phyloP scores from a whole-genome alignment of 805 yeast species.

The Teunomyces panamensis region DNA sequence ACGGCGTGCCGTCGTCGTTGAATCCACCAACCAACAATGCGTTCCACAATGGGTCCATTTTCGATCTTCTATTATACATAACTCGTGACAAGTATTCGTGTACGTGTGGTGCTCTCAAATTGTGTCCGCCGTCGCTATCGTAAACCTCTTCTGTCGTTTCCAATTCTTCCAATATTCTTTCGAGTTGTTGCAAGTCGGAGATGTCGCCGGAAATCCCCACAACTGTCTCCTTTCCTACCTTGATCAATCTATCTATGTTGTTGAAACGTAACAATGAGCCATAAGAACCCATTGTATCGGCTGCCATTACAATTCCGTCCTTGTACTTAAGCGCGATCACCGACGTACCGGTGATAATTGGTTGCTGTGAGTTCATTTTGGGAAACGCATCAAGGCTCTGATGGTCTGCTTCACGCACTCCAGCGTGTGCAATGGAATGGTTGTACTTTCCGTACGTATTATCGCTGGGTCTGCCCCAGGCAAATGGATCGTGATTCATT shows the following conservation, averaged over 20 bases:
- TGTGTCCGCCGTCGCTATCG: conserved; percentile 61
- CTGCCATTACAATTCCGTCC: conserved; percentile 90
- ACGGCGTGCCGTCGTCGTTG: conserved; percentile 61
- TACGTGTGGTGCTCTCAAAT: conserved; percentile 78
- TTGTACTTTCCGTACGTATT: conserved; percentile 80
- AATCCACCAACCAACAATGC: conserved; percentile 89
- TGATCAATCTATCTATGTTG: conserved; percentile 78
- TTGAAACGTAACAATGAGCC: conserved; percentile 89
- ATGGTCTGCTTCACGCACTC: conserved; percentile 16
- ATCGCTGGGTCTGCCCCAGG: conserved; percentile 94
- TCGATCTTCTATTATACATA: conserved; percentile 81
- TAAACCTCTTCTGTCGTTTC: conserved; percentile 71
- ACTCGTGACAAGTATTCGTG: conserved; percentile 84
- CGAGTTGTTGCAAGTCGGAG: conserved; percentile 85
- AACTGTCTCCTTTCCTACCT: conserved; percentile 80
- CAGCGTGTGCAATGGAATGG: conserved; percentile 66
- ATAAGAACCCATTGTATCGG: conserved; percentile 88
- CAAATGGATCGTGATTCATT: conserved; percentile 94
- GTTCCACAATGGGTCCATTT: conserved; percentile 97
- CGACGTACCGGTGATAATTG: conserved; percentile 94
- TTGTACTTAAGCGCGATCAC: conserved; percentile 88
- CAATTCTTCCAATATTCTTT: conserved; percentile 71
- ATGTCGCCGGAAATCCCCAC: conserved; percentile 96
- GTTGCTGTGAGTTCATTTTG: conserved; percentile 84
- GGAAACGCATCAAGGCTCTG: conserved; percentile 46